phyloP scores from a whole-genome alignment of 192 early-diverging fungal species.

The Coemansia sp. region DNA sequence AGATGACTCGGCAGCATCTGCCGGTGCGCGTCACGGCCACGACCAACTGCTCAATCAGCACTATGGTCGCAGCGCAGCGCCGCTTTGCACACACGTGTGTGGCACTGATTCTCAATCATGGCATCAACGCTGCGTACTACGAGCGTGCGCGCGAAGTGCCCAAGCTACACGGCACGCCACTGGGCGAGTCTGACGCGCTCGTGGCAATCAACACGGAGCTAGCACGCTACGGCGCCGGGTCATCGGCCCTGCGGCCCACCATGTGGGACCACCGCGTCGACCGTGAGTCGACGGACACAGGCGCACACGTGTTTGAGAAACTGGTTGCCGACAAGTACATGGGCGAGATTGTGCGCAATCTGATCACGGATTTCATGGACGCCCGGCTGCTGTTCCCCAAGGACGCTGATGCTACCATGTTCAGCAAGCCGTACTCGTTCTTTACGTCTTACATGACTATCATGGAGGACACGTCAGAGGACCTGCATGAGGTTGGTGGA shows the following conservation, averaged over 20 bases:
- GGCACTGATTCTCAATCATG: constrained; percentile 91
- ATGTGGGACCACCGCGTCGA: constrained; percentile 83
- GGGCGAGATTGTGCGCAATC: constrained; percentile 84
- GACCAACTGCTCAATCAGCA: constrained; percentile 96
- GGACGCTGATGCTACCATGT: constrained; percentile 48
- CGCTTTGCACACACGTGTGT: constrained; percentile 65
- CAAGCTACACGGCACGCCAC: constrained; percentile 38
- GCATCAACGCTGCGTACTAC: constrained; percentile 93
- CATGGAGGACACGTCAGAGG: constrained; percentile 65
- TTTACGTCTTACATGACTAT: constrained; percentile 74
- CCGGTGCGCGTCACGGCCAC: constrained; percentile 79
- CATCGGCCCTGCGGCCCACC: constrained; percentile 64
- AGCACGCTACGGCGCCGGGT: constrained; percentile 80
- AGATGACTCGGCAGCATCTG: constrained; percentile 61
- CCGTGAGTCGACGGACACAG: constrained; percentile 75
- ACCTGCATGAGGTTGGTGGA: constrained; percentile 62
- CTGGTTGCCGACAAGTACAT: constrained; percentile 93
- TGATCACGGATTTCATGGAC: constrained; percentile 80
- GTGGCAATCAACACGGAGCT: constrained; percentile 97
- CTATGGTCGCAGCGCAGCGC: constrained; percentile 84
- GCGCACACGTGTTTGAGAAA: constrained; percentile 87
- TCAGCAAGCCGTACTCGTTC: constrained; percentile 67
- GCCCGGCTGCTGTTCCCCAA: constrained; percentile 69
- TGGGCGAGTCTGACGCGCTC: constrained; percentile 5
- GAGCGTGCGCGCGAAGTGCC: constrained; percentile 68